Conservation (phyloP, 768 basidiomycete species). For the Boletus barrowsii region DNA sequence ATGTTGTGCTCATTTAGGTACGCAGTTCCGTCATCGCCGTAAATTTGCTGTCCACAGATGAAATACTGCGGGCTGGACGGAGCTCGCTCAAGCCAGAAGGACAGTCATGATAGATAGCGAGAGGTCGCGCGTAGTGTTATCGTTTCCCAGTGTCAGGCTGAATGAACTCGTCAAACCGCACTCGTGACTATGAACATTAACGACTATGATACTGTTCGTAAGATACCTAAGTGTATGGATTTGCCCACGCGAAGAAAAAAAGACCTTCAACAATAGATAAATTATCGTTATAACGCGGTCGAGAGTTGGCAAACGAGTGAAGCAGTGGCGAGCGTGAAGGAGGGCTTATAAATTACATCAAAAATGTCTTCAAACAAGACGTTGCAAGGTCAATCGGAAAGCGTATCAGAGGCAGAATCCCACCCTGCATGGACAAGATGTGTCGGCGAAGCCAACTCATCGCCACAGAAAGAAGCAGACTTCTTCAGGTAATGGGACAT, state of each 20-base stretch:
- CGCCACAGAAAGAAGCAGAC: conserved; percentile 38
- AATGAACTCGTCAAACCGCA: conserved; percentile 10
- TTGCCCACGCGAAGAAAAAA: conserved; percentile 9
- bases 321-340: conserved; percentile 6
- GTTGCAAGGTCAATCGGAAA: conserved; percentile 28
- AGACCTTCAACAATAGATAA: conserved; percentile 22
- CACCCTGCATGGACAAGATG: conserved; percentile 56
- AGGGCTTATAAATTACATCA: conserved; percentile 26
- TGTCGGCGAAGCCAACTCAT: conserved; percentile 42
- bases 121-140: conserved; percentile 18
- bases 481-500: conserved; percentile 39
- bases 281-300: conserved; percentile 22
- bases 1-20: conserved; percentile 25
- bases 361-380: conserved; percentile 6
- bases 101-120: conserved; percentile 40
- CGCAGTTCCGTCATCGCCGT: conserved; percentile 88
- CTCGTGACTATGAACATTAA: conserved; percentile 31
- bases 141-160: conserved; percentile 17
- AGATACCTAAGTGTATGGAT: conserved; percentile 15
- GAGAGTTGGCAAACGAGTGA: conserved; percentile 18
- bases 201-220: conserved; percentile 27
- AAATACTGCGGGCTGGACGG: conserved; percentile 87
- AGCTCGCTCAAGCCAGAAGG: conserved; percentile 85
- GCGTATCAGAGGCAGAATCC: conserved; percentile 49
- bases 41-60: conserved; percentile 93